phyloP scores from a whole-genome alignment of 2,329 filamentous ascomycete genomes.

The Ophiostoma sp. region DNA sequence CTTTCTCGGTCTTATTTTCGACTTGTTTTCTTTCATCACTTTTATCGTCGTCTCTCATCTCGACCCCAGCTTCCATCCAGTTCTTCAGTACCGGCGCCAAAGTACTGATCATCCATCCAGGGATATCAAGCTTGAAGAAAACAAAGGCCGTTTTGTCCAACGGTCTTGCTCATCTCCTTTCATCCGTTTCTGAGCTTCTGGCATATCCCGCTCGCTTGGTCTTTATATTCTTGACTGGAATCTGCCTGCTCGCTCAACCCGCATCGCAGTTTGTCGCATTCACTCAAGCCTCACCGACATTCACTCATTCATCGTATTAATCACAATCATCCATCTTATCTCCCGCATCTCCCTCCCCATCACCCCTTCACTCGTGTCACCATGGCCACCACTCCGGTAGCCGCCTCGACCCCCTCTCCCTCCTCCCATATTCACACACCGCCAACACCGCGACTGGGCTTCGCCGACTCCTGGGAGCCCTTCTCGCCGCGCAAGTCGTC shows the following conservation, averaged over 20 bases:
- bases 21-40: conserved; percentile 3
- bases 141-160: neutral
- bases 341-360: neutral
- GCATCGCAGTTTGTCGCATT: conserved; percentile 8
- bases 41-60: neutral
- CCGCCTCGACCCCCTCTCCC: conserved; percentile 56
- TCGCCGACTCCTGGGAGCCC: conserved; percentile 64
- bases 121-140: neutral
- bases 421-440: conserved; percentile 58
- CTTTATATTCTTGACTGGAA: neutral
- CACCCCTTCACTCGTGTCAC: conserved; percentile 22
- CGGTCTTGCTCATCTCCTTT: neutral
- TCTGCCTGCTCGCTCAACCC: conserved; percentile 7
- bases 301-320: neutral
- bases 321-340: neutral
- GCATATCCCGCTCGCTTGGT: neutral
- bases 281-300: conserved; percentile 4
- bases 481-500: conserved; percentile 66
- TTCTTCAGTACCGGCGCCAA: neutral
- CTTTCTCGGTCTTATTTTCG: neutral
- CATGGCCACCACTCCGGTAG: conserved; percentile 36
- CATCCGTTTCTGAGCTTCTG: neutral
- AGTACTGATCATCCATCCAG: neutral
- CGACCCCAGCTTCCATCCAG: neutral
- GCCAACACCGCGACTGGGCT: conserved; percentile 62